A percentile compares a stretch with the other conserved stretches of the same genome.
Conservation (phyloP, 371 early-diverging fungal genomes). For the Mortierella sp. region DNA sequence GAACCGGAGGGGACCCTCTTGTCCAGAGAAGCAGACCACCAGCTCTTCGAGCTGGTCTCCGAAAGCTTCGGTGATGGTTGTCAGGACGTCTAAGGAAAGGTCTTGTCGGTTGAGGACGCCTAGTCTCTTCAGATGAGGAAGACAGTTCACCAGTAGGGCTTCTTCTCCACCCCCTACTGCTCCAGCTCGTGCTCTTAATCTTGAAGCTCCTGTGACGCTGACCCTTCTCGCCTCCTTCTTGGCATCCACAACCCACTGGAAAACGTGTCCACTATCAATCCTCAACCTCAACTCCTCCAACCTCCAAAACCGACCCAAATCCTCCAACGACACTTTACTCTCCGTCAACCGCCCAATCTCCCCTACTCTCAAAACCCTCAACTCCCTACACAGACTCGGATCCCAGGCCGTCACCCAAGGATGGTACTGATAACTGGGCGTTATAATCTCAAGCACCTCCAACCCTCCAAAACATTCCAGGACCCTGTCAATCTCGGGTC, state of each 20-base stretch:
- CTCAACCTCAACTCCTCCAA: constrained; percentile 37
- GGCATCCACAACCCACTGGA: constrained; percentile 28
- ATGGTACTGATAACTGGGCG: background rate
- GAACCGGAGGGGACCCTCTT: background rate
- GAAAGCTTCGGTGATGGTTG: constrained; percentile 26
- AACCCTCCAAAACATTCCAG: constrained; percentile 23
- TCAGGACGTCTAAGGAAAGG: background rate
- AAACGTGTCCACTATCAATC: background rate
- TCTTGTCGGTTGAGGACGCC: background rate
- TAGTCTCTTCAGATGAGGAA: constrained; percentile 26
- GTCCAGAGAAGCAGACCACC: background rate
- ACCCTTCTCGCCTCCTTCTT: background rate
- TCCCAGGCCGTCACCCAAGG: constrained; percentile 19
- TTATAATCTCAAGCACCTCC: constrained; percentile 35
- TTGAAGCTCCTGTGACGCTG: background rate
- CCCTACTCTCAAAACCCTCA: constrained; percentile 31
- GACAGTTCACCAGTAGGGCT: constrained; percentile 2
- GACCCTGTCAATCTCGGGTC: background rate
- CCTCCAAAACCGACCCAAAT: constrained; percentile 19
- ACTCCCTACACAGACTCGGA: constrained; percentile 1
- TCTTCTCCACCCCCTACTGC: background rate
- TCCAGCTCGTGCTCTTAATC: background rate
- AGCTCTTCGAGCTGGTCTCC: constrained; percentile 40
- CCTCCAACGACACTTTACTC: background rate
- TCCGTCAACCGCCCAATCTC: background rate